Evolutionary conservation across 2,329 filamentous ascomycete genomes (phyloP), one percentile per base, ranked within the genome.

Genomic region (Fusarium transvaalense): DNA sequence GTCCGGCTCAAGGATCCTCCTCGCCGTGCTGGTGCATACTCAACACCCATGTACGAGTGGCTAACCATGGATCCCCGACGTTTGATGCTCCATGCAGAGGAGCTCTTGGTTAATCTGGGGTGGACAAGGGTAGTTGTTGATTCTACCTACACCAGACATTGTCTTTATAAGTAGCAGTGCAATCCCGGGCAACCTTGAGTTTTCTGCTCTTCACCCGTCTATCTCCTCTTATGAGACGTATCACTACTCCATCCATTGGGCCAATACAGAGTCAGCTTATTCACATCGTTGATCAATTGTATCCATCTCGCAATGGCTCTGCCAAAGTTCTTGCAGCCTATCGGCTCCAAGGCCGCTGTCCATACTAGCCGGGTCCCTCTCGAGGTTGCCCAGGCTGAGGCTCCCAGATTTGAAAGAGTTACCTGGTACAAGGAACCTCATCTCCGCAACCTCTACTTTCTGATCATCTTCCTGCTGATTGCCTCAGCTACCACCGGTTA

Each of bases 401-500:
- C 80, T 10, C 85, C 85, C 25, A 77, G 80, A 32, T 86, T 88
- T 71, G 83, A 87, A 70, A 80, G 81, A 59, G 86, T 88, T 23
- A 82, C 77, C 56, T 89, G 87, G 87, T 84, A 80, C 64, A 81
- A 78, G 70, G 85, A 89, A 66, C 85, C 85, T 37, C 84, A 87
- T 72, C 77, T 89, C 55, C 81, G 86, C 53, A 85, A 82, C 74
- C 82, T 89, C 13, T 89, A 89, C 73, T 80, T 81, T 51, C 82
- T 83, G 74, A 81, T 80, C 61, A 76, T 82, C 21, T 82, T 89
- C 61, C 80, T 90, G 59, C 85, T 87, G 76, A 79, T 89, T 58
- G 86, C 85, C 14, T 89, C 87, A 31, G 87, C 87, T 42, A 89
- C 86, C 31, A 89, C 86, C 10, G 86, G 87, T 54, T 89, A 88